Base-by-base conservation (phyloP, 352 stramenopile genomes). In the Pythium rishiriense region DNA sequence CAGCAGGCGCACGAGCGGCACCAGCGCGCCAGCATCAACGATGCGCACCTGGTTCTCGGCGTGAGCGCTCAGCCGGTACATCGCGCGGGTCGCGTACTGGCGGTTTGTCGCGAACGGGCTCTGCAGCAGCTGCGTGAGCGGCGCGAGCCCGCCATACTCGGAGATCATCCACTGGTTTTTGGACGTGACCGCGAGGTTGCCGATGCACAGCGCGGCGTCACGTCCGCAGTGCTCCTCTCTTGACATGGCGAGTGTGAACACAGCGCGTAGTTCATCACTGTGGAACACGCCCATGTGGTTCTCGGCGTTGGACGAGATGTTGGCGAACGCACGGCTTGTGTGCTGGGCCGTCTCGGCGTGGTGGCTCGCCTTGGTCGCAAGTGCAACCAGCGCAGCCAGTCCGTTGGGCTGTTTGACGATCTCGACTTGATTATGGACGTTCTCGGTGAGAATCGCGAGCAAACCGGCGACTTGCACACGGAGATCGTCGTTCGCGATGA, bases 371-470 rank as follows among this genome's bases (percentile, higher is more conserved):
- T 75, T 74, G 21, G 71, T 67, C 2, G 50, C 61, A 15, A 97
- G 84, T 35, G 73, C 80, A 21, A 87, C 83, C 9, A 96, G 85
- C 4, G 80, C 79, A 39, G 61, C 70, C 47, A 94, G 78, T n/a
- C 81, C 81, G 6, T 72, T 47, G 12, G 79, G 74, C 62, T 97
- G 86, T 15, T 82, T 75, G 26, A 96, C 90, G 46, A 98, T 78
- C 46, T 75, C 77, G 21, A 94, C 64, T 69, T 98, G 96, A 64
- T 97, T 98, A 41, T 91, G 66, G 10, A 80, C 87, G 60, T 98
- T 95, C 67, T 99, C 96, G 37, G 85, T 95, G 26, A 98, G 70
- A 35, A 96, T 97, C 26, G 93, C 89, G 17, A 99, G 76, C 5
- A 87, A 74, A 1, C 90, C 93, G 9, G 93, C 83, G 64, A 87